Conservation (phyloP, 1,139 yeast species). For the Hyphopichia wangnamkhiaoensis region DNA sequence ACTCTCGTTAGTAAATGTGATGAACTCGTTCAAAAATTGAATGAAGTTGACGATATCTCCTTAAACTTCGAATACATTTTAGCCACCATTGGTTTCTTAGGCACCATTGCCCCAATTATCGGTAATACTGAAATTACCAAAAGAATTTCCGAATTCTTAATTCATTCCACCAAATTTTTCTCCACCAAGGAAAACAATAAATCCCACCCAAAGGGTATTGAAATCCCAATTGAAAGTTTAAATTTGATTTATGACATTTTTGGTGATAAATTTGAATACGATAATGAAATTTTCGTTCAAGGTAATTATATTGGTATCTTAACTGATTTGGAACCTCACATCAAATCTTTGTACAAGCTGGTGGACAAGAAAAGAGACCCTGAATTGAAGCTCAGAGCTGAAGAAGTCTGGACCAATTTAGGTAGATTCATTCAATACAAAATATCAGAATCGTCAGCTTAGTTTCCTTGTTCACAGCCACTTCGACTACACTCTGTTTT, state of each 20-base stretch:
- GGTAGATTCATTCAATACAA: conserved; percentile 81
- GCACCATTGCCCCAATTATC: conserved; percentile 52
- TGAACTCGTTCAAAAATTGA: conserved; percentile 9
- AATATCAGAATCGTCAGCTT: too few relatives aligned
- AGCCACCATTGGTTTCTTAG: conserved; percentile 52
- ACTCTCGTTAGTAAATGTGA: conserved; percentile 24
- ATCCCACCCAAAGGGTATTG: conserved; percentile 24
- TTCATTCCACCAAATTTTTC: conserved; percentile 28
- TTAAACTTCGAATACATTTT: conserved; percentile 25
- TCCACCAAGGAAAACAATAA: conserved; percentile 10
- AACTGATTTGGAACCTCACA: conserved; percentile 43
- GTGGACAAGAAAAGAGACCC: conserved; percentile 68
- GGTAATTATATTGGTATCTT: conserved; percentile 51
- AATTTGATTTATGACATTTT: conserved; percentile 75
- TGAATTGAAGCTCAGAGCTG: conserved; percentile 62
- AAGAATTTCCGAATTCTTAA: conserved; percentile 47
- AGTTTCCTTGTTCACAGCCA: too few relatives aligned
- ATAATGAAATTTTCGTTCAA: conserved; percentile 63
- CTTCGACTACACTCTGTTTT: too few relatives aligned
- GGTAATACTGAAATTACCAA: conserved; percentile 48
- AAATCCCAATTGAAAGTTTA: conserved; percentile 58
- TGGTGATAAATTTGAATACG: conserved; percentile 76
- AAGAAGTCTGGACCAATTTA: conserved; percentile 67
- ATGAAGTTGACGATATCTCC: conserved; percentile 13
- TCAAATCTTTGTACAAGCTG: conserved; percentile 56